These are phyloP conservation scores for Papilionanthe hybrid DNA, from an alignment of 116 monocot genomes.

Conservation along the genomic window DNA sequence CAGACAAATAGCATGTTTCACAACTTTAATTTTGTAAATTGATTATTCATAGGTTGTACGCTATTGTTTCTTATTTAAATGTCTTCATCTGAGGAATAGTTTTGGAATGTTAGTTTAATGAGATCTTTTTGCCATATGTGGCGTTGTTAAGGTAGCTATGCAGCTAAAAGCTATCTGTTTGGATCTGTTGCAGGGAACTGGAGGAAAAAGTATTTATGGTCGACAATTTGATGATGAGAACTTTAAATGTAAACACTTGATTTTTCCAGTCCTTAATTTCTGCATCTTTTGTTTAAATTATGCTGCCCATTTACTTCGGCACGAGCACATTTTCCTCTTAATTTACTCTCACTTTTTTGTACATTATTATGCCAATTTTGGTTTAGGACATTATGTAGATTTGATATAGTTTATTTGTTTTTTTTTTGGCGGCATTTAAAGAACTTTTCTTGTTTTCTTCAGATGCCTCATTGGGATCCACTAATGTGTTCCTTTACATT, in stretches of 20 bases:
- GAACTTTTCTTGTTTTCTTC: not conserved
- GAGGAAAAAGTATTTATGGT: conserved; percentile 88
- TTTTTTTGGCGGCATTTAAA: not conserved
- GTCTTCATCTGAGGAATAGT: not conserved
- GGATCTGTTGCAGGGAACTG: conserved; percentile 62
- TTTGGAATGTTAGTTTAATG: not conserved
- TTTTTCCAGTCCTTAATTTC: not conserved
- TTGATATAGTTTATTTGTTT: not conserved
- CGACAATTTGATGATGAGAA: conserved; percentile 63
- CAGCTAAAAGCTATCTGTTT: conserved; percentile 4
- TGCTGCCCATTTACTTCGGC: not conserved
- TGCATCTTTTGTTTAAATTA: not conserved
- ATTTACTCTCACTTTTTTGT: not conserved
- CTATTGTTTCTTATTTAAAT: not conserved
- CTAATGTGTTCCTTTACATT: not conserved
- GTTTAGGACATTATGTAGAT: not conserved
- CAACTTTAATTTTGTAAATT: not conserved
- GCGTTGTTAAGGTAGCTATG: not conserved
- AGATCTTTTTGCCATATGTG: not conserved
- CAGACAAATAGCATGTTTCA: not conserved
- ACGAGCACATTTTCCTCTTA: no score
- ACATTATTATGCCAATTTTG: not conserved
- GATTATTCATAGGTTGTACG: not conserved
- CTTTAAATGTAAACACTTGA: conserved; percentile 46
- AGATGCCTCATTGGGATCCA: not conserved